Evolutionary conservation across 257 asterid species (phyloP), one percentile per base, ranked within the genome.

Genomic region (Scutellaria barbata): DNA sequence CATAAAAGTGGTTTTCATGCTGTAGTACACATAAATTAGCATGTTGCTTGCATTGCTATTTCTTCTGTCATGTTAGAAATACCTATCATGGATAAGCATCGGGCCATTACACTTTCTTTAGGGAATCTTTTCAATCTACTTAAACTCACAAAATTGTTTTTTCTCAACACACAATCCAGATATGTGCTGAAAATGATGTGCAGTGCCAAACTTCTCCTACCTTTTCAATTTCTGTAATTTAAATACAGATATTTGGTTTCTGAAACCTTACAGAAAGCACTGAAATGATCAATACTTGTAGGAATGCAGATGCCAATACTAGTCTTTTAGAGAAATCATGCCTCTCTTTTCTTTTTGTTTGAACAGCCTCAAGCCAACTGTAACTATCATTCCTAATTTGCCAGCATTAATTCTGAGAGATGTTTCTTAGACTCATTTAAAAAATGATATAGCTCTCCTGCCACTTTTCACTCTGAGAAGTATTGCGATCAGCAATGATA

Each of bases 211-310:
- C 11, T 47, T 76, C 39, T 42, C 20, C 47, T 52, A 63, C 40
- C 73, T 39, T 13, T 47, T 37, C 63, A 54, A 45, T 54, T 51
- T 69, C 42, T 61, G 71, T 55, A 59, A 13, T 10, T 13, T 11
- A 54, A 67, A 6, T 63, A 63, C 65, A 17, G 37, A 45, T 7
- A 45, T 20, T 52, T 61, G 61, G 72, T 47, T 78, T 41, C 53
- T 41, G 18, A 40, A 54, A 66, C 30, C 58, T 17, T 57, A 7
- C 9, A 54, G 69, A 50, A 40, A 74, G 40, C 79, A 22, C 60
- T 30, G 41, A 48, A 56, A 63, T 47, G 12, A 30, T 13, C 52
- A 61, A 30, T 53, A 33, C 62, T 46, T 12, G 48, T 41, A 40
- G 68, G 50, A 63, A 47, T 52, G 42, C 59, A 7, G 35, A 3